A percentile compares a stretch with the other conserved stretches of the same genome.
Evolutionary conservation across 192 early-diverging fungal genomes (phyloP).

Genomic region (Funneliformis mosseae): DNA sequence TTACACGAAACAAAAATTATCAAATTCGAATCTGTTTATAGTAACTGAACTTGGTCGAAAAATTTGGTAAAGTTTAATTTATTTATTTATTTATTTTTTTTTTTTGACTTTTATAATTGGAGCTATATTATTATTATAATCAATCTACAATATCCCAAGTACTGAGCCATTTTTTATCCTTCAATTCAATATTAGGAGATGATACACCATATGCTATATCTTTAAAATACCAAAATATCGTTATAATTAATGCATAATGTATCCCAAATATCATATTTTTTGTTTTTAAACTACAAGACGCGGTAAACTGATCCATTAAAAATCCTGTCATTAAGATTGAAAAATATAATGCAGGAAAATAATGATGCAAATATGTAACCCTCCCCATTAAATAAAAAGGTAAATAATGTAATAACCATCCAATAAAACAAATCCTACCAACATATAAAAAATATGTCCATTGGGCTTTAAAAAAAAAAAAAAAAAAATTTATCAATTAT

Average conservation of each 20-base stretch:
- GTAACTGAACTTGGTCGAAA: no score
- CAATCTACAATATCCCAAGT: conserved; percentile 84
- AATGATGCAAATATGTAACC: conserved; percentile 95
- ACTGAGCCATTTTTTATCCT: conserved; percentile 68
- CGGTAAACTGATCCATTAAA: conserved; percentile 71
- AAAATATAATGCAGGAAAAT: conserved; percentile 96
- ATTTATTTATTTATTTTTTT: no score
- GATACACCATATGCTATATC: conserved; percentile 83
- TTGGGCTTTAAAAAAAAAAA: conserved; percentile 33
- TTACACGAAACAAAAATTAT: no score
- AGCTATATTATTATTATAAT: no score
- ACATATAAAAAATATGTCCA: conserved; percentile 77
- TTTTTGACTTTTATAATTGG: no score
- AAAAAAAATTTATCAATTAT: conserved; percentile 20
- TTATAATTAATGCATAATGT: conserved; percentile 46
- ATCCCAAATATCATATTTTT: conserved; percentile 46
- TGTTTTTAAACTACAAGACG: conserved; percentile 7
- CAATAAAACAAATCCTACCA: conserved; percentile 72
- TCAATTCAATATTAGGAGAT: conserved; percentile 60
- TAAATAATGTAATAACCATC: conserved; percentile 94
- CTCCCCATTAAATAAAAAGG: conserved; percentile 98
- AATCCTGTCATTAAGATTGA: conserved; percentile 78
- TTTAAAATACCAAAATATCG: conserved; percentile 75
- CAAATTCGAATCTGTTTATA: no score
- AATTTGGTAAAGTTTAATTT: no score